phyloP scores from a whole-genome alignment of 1,284 basidiomycete species.

The Takashimella tepidaria region DNA sequence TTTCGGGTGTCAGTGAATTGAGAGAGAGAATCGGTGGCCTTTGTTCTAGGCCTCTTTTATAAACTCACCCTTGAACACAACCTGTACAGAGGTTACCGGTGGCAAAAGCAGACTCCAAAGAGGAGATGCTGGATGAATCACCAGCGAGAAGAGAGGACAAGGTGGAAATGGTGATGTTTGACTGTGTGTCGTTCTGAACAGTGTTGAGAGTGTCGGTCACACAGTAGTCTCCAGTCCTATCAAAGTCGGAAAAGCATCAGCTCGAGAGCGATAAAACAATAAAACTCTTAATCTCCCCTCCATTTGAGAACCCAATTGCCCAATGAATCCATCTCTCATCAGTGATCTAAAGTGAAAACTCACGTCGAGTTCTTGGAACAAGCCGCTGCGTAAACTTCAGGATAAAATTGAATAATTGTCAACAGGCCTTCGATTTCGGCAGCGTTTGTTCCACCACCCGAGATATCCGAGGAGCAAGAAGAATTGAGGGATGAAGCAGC shows the following conservation, averaged over 20 bases:
- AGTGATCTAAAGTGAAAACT: conserved; percentile 7
- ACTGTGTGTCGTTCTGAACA: conserved; percentile 30
- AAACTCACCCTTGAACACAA: conserved; percentile 33
- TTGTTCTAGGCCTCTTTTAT: too few species aligned
- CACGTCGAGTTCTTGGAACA: conserved; percentile 41
- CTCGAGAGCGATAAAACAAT: too few species aligned
- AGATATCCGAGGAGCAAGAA: conserved; percentile 26
- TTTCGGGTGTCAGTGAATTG: background rate
- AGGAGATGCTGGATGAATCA: conserved; percentile 5
- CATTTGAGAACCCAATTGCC: background rate
- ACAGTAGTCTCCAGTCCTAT: conserved; percentile 38
- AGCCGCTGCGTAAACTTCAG: conserved; percentile 28
- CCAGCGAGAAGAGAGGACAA: conserved; percentile 29
- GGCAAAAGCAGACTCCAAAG: conserved; percentile 16
- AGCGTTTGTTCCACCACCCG: conserved; percentile 21
- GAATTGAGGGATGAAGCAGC: conserved; percentile 21
- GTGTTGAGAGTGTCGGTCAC: conserved; percentile 30
- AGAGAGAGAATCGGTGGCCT: background rate
- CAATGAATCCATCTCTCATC: background rate
- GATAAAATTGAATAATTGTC: conserved; percentile 25
- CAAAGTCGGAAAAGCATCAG: conserved; percentile 11
- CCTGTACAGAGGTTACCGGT: conserved; percentile 39
- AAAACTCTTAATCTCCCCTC: too few species aligned
- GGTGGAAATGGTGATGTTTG: conserved; percentile 20
- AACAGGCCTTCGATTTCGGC: conserved; percentile 16